A percentile compares a stretch with the other conserved stretches of the same genome.
phyloP scores from a whole-genome alignment of 2,329 filamentous ascomycete species.

The Cercospora sp. region DNA sequence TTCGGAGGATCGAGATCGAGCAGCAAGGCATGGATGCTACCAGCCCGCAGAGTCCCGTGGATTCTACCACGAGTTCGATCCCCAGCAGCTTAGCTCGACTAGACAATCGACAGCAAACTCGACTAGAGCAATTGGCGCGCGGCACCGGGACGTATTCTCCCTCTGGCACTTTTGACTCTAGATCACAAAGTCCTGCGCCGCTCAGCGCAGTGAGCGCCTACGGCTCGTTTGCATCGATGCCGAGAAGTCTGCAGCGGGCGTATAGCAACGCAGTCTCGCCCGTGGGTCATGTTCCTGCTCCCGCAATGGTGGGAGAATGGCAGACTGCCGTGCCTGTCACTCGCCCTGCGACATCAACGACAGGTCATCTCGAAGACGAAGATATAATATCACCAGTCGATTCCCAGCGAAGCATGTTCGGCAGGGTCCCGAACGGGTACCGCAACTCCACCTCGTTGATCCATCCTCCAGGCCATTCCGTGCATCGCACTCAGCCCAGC shows the following conservation, averaged over 20 bases:
- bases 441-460: conserved; percentile 34
- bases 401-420: conserved; percentile 11
- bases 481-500: conserved; percentile 19
- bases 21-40: conserved; percentile 12
- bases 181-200: conserved; percentile 13
- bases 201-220: conserved; percentile 17
- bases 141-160: conserved; percentile 7
- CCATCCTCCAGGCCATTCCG: conserved; percentile 29
- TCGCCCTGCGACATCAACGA: conserved; percentile 16
- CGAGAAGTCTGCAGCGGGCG: conserved; percentile 35
- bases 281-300: conserved; percentile 24
- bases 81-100: conserved; percentile 11
- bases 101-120: conserved; percentile 6
- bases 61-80: conserved; percentile 15
- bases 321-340: conserved; percentile 30
- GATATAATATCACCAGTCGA: conserved; percentile 27
- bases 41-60: background rate
- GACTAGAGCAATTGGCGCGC: conserved; percentile 1
- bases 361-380: conserved; percentile 27
- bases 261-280: conserved; percentile 36
- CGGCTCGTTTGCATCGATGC: conserved; percentile 27
- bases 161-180: conserved; percentile 9
- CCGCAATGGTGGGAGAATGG: conserved; percentile 33
- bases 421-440: conserved; percentile 12
- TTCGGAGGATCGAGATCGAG: conserved; percentile 11